Evolutionary conservation across 768 basidiomycete genomes (phyloP).

Genomic region (Candolleomyces efflorescens): DNA sequence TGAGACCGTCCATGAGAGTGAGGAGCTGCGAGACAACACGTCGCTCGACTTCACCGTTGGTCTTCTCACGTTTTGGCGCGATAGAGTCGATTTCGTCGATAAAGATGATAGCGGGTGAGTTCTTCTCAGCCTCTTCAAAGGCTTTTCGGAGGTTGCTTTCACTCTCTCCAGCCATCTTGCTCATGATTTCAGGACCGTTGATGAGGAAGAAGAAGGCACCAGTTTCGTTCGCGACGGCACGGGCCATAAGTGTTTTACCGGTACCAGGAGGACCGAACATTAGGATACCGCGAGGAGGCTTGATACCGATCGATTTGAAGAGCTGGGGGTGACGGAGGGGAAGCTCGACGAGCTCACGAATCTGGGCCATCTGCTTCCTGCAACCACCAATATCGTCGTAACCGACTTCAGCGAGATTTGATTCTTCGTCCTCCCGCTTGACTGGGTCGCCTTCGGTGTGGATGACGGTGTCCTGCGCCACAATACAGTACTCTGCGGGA

Average conservation of each 20-base stretch:
- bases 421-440: constrained; percentile 98
- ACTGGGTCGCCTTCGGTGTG: constrained; percentile 98
- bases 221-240: constrained; percentile 98
- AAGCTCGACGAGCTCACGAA: constrained; percentile 97
- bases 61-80: constrained; percentile 99
- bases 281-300: constrained; percentile 97
- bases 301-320: constrained; percentile 99
- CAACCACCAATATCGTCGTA: constrained; percentile 99
- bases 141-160: constrained; percentile 98
- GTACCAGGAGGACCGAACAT: constrained; percentile 99
- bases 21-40: constrained; percentile 98
- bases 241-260: constrained; percentile 99
- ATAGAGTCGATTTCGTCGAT: constrained; percentile 99
- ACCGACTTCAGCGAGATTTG: constrained; percentile 93
- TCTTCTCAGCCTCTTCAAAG: constrained; percentile 99
- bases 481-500: constrained; percentile 97
- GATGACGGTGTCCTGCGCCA: constrained; percentile 98
- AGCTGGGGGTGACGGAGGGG: constrained; percentile 98
- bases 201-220: constrained; percentile 99
- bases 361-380: constrained; percentile 99
- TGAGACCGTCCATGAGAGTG: constrained; percentile 98
- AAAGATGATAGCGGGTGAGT: constrained; percentile 99
- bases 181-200: constrained; percentile 99
- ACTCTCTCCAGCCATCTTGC: constrained; percentile 99
- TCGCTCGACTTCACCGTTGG: constrained; percentile 99